Percentiles rank a stretch among this genome's conserved stretches.
Conservation (phyloP, 2,329 filamentous ascomycete genomes). For the Colletotrichum phormii region DNA sequence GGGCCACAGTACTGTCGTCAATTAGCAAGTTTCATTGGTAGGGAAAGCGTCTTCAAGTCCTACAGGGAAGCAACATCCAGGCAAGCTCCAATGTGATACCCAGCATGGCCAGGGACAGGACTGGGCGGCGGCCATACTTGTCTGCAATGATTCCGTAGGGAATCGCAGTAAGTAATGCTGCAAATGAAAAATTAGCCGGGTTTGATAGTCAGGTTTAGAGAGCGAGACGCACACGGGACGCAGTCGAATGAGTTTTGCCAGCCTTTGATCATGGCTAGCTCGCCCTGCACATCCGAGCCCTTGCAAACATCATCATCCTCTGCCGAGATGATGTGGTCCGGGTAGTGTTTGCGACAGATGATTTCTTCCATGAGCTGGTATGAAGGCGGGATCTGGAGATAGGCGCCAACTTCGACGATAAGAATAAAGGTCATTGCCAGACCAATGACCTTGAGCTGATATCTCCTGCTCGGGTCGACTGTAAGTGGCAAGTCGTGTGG, state of each 20-base stretch:
- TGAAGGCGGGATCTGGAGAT: conserved; percentile 53
- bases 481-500: conserved; percentile 35
- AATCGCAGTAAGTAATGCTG: conserved; percentile 56
- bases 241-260: conserved; percentile 58
- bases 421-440: conserved; percentile 54
- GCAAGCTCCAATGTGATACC: conserved; percentile 43
- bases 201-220: not conserved
- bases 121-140: conserved; percentile 56
- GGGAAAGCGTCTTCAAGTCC: conserved; percentile 24
- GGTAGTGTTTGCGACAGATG: conserved; percentile 62
- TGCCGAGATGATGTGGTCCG: conserved; percentile 49
- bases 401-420: conserved; percentile 55
- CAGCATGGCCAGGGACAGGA: conserved; percentile 52
- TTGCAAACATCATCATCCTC: conserved; percentile 62
- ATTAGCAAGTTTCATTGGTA: conserved; percentile 38
- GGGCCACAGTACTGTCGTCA: conserved; percentile 48
- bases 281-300: conserved; percentile 58
- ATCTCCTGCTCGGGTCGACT: conserved; percentile 40
- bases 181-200: not conserved
- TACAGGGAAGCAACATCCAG: conserved; percentile 48
- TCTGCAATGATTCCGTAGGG: conserved; percentile 61
- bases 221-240: conserved; percentile 53
- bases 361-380: conserved; percentile 65
- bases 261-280: conserved; percentile 63
- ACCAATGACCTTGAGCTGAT: conserved; percentile 45